A percentile compares a stretch with the other conserved stretches of the same genome.
Evolutionary conservation across 306 rosid species (phyloP).

Genomic region (Quercus dentata): DNA sequence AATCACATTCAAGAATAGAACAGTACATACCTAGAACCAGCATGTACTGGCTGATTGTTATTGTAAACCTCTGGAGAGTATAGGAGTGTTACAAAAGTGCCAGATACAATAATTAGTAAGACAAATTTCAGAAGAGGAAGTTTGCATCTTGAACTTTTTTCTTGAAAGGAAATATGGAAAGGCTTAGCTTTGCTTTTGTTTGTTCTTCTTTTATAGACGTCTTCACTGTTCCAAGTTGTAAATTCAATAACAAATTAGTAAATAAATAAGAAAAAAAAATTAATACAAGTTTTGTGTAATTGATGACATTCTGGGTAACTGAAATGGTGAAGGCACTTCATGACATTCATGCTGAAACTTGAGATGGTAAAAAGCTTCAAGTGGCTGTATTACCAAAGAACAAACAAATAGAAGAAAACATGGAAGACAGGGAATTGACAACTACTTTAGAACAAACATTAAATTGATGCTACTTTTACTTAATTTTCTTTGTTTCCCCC

Average conservation of each 20-base stretch:
- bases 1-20: not conserved
- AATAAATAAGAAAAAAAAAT: not conserved
- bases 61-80: slow-evolving; percentile 71
- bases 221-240: slow-evolving; percentile 54
- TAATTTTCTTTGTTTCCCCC: too few relatives aligned
- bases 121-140: slow-evolving; percentile 58
- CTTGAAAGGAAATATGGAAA: slow-evolving; percentile 57
- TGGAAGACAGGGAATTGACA: not conserved
- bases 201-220: slow-evolving; percentile 50
- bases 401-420: not conserved
- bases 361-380: not conserved
- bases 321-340: too few relatives aligned
- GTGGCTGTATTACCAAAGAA: not conserved
- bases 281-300: not conserved
- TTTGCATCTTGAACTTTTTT: slow-evolving; percentile 68
- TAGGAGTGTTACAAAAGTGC: slow-evolving; percentile 57
- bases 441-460: not conserved
- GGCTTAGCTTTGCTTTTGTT: slow-evolving; percentile 54
- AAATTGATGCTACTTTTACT: not conserved
- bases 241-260: slow-evolving; percentile 13
- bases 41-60: slow-evolving; percentile 42
- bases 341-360: not conserved
- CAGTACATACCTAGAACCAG: slow-evolving; percentile 51
- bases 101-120: slow-evolving; percentile 48
- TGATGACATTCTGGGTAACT: too few relatives aligned